Conservation (phyloP, 2,329 filamentous ascomycete species). For the Pyricularia sp. region DNA sequence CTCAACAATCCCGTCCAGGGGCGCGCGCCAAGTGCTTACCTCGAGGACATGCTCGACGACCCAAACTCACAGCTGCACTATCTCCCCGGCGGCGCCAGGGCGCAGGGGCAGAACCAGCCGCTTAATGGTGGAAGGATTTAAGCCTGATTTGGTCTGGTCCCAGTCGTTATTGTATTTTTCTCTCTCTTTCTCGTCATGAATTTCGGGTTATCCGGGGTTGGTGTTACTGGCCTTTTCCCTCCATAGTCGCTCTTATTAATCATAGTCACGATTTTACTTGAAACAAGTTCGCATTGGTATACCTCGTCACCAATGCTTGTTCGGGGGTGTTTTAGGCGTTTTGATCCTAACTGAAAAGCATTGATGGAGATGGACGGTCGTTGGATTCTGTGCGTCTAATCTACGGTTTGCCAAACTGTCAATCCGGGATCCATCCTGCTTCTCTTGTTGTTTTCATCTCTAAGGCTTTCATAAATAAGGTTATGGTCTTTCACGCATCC, state of each 20-base stretch:
- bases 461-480: background rate
- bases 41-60: constrained; percentile 83
- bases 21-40: constrained; percentile 76
- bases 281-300: background rate
- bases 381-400: background rate
- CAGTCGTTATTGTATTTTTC: background rate
- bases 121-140: background rate
- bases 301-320: background rate
- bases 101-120: background rate
- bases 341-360: background rate
- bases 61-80: constrained; percentile 17
- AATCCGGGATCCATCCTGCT: background rate
- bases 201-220: background rate
- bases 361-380: background rate
- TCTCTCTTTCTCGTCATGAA: background rate
- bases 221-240: background rate
- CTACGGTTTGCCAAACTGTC: background rate
- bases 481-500: background rate
- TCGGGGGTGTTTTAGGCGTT: background rate
- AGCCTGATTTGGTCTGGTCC: background rate
- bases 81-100: background rate
- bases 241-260: background rate
- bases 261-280: background rate
- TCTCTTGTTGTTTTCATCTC: background rate
- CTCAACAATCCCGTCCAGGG: constrained; percentile 55